Evolutionary conservation across 805 yeast genomes (phyloP).

Genomic region (Cyberlindnera euphorbiae): DNA sequence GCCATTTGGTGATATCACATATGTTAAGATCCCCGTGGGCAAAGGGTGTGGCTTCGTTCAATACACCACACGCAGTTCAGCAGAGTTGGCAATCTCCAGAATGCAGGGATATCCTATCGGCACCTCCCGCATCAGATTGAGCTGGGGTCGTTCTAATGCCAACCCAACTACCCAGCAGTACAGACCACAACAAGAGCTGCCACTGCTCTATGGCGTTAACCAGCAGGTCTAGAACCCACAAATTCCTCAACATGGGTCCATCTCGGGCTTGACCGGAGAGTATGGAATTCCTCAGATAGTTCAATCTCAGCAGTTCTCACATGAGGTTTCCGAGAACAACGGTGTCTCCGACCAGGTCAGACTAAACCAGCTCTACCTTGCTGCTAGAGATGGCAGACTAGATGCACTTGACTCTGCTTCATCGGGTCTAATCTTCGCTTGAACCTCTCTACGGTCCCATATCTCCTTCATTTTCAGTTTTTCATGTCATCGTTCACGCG

Average conservation of each 20-base stretch:
- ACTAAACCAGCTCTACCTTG: slow-evolving; percentile 48
- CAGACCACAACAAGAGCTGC: slow-evolving; percentile 23
- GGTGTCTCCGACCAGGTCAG: slow-evolving; percentile 29
- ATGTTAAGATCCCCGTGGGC: slow-evolving; percentile 72
- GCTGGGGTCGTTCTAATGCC: slow-evolving; percentile 73
- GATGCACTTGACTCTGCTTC: slow-evolving; percentile 49
- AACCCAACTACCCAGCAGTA: slow-evolving; percentile 20
- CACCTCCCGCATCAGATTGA: slow-evolving; percentile 72
- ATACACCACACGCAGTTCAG: slow-evolving; percentile 69
- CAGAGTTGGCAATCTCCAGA: slow-evolving; percentile 77
- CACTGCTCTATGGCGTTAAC: slow-evolving; percentile 21
- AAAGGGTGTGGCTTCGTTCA: slow-evolving; percentile 85
- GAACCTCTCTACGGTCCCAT: too few species aligned
- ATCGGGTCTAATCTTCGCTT: slow-evolving; percentile 29
- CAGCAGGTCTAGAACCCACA: slow-evolving; percentile 8
- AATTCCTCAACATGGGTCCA: slow-evolving; percentile 4
- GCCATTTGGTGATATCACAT: slow-evolving; percentile 70
- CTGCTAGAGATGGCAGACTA: slow-evolving; percentile 51
- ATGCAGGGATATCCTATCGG: slow-evolving; percentile 92
- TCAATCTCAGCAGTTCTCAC: slow-evolving; percentile 15
- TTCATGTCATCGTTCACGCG: too few species aligned
- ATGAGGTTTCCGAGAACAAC: slow-evolving; percentile 31
- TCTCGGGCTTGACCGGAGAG: slow-evolving; percentile 12
- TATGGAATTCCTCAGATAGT: slow-evolving; percentile 18
- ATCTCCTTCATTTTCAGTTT: too few species aligned